Evolutionary conservation across 1,139 yeast genomes (phyloP).

Genomic region (Yamadazyma atlantica): DNA sequence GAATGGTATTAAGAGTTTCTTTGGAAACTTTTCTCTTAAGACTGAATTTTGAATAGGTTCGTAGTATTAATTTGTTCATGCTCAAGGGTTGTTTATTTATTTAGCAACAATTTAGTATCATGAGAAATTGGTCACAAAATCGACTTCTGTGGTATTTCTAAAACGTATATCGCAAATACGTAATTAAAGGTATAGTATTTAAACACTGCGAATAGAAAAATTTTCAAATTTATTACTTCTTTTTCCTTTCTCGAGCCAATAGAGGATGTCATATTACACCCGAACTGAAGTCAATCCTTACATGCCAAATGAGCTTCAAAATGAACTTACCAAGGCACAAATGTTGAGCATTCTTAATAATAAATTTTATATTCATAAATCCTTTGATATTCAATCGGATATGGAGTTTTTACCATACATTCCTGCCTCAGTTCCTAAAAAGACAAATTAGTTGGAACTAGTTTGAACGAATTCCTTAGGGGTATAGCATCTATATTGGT

Average conservation of each 20-base stretch:
- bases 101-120: neutral
- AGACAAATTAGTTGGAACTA: neutral
- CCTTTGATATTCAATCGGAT: conserved; percentile 71
- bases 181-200: too few relatives aligned
- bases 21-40: conserved; percentile 1
- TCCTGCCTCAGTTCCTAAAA: conserved; percentile 1
- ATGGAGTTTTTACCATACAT: conserved; percentile 64
- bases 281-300: conserved; percentile 1
- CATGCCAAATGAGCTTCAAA: conserved; percentile 4
- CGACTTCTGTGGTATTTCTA: too few relatives aligned
- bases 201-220: neutral
- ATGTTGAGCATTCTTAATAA: conserved; percentile 33
- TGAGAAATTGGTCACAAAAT: too few relatives aligned
- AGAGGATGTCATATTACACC: conserved; percentile 7
- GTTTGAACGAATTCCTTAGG: too few relatives aligned
- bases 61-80: neutral
- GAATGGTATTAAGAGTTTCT: conserved; percentile 22
- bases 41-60: conserved; percentile 7
- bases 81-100: neutral
- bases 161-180: too few relatives aligned
- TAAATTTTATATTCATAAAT: conserved; percentile 61
- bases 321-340: conserved; percentile 18
- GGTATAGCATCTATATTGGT: neutral
- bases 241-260: neutral
- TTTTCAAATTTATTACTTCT: conserved; percentile 1